phyloP scores from a whole-genome alignment of 352 stramenopile species.

The Bremia lactucae region DNA sequence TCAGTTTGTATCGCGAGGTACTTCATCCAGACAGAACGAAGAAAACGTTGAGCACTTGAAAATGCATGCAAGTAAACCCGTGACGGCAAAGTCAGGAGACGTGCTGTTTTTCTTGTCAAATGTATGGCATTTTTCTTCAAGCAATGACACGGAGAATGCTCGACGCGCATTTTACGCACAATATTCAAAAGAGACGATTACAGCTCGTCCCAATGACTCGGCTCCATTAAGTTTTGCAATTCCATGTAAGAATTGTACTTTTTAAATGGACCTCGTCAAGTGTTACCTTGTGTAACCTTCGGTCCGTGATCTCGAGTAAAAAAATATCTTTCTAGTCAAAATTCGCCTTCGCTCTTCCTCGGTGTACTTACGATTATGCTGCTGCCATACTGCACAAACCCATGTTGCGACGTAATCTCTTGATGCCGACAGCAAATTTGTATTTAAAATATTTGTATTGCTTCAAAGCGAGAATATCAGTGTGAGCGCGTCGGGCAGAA shows the following conservation, averaged over 20 bases:
- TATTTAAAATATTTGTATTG: too few relatives aligned
- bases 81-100: conserved; percentile 26
- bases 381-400: too few relatives aligned
- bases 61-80: conserved; percentile 15
- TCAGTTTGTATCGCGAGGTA: conserved; percentile 36
- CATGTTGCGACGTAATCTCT: too few relatives aligned
- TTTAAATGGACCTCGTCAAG: too few relatives aligned
- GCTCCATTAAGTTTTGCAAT: conserved; percentile 62
- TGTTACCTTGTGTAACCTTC: too few relatives aligned
- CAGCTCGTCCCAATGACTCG: conserved; percentile 20
- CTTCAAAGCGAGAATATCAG: too few relatives aligned
- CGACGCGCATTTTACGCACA: conserved; percentile 67
- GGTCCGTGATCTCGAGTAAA: too few relatives aligned
- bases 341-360: too few relatives aligned
- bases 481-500: too few relatives aligned
- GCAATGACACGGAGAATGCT: conserved; percentile 29
- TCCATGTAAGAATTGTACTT: conserved; percentile 19
- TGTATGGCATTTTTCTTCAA: conserved; percentile 61
- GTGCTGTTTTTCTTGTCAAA: conserved; percentile 62
- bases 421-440: too few relatives aligned
- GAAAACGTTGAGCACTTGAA: not conserved
- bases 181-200: conserved; percentile 45
- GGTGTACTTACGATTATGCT: too few relatives aligned
- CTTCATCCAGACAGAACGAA: not conserved
- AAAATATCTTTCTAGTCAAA: too few relatives aligned